Evolutionary conservation across 225 moss, liverwort and hornwort species (phyloP).

Genomic region (Marchantia paleacea): DNA sequence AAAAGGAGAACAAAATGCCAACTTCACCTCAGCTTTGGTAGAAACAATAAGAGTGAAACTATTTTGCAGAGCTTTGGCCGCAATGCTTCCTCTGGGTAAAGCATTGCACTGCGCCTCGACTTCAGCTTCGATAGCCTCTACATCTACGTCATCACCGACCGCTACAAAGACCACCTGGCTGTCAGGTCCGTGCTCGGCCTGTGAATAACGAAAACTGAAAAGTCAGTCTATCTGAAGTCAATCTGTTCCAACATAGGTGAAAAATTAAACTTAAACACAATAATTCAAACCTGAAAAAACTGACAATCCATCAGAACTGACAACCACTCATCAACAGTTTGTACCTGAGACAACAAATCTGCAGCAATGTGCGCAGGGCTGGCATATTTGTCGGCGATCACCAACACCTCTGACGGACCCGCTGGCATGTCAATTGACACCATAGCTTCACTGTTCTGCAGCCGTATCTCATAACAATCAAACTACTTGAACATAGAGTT

Average conservation of each 20-base stretch:
- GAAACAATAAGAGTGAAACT: conserved; percentile 76
- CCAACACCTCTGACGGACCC: conserved; percentile 96
- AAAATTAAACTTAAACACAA: not conserved
- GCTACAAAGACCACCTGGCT: conserved; percentile 97
- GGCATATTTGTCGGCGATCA: conserved; percentile 85
- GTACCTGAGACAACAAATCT: conserved; percentile 91
- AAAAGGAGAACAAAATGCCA: not conserved
- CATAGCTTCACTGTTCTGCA: conserved; percentile 95
- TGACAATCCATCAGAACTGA: not conserved
- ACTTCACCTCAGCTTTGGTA: conserved; percentile 72
- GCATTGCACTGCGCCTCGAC: conserved; percentile 81
- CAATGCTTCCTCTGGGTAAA: conserved; percentile 73
- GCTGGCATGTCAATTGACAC: conserved; percentile 98
- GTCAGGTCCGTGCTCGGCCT: conserved; percentile 99
- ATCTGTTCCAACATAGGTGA: not conserved
- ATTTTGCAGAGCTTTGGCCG: conserved; percentile 78
- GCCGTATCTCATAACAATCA: not conserved
- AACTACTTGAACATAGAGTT: not conserved
- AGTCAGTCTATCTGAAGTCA: not conserved
- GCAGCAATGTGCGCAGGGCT: conserved; percentile 81
- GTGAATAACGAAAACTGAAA: conserved; percentile 6
- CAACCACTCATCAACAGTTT: not conserved
- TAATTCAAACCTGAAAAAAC: not conserved
- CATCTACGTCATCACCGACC: conserved; percentile 77
- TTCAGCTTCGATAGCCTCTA: conserved; percentile 59